Evolutionary conservation across 2,329 filamentous ascomycete genomes (phyloP), one percentile per base, ranked within the genome.

Genomic region (Paecilomyces sp.): DNA sequence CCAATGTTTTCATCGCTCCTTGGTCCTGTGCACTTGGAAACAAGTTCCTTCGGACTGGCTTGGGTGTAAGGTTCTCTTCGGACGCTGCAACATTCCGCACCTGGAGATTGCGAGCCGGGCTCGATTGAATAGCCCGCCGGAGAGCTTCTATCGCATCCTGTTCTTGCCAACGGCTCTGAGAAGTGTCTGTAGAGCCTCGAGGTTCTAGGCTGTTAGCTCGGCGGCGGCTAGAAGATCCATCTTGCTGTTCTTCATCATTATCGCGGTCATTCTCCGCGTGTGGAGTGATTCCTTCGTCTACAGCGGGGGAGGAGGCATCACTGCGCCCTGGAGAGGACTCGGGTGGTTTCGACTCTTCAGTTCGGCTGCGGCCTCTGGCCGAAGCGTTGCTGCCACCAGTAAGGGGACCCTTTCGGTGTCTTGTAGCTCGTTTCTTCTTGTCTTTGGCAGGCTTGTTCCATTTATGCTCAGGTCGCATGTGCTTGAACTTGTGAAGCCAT

Each of bases 401-500:
- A 41, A 74, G 64, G 12, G 71, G 72, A n/a, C 71, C 70, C 55
- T 72, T 75, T 25, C 69, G 69, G 54, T 68, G 70, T 59, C 73
- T 73, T 6, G 70, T 66, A 11, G 70, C 67, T 18, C 77, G 72
- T 65, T 78, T 79, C 59, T 70, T 71, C 62, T 75, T 77, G 51
- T 72, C 67, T 58, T 71, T 73, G n/a, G 68, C 67, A 4, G 80
- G 82, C 63, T 85, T 90, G 64, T 88, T 88, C 93, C 93, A 99
- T 64, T 88, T 87, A 62, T 93, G 86, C 58, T 86, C 80, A 2
- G 94, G 94, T 8, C 94, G 87, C 79, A 96, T 94, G 25, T 79
- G 83, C 69, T 90, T 91, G 74, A 89, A 91, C 70, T 97, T 97
- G 62, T 88, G 87, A 66, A 99, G 87, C 91, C 92, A 99, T 51